Evolutionary conservation across 345 rosid species (phyloP), one percentile per base, ranked within the genome.

Genomic region (Camelina sativa): DNA sequence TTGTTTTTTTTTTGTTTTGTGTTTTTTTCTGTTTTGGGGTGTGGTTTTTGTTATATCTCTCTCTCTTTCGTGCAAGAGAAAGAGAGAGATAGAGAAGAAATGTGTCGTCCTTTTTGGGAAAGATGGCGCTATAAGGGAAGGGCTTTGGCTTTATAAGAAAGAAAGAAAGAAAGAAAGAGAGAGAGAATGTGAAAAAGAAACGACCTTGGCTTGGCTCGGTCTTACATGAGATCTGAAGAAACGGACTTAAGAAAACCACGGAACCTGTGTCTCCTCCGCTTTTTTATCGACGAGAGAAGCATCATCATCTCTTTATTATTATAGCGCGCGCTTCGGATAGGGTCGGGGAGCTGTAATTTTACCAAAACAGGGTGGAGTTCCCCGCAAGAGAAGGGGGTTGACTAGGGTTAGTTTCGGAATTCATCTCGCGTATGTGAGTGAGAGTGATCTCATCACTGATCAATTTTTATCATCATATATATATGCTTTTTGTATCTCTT

Each of bases 41-140:
- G 16, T 41, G 4, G 20, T 12, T 59, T 22, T 67, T 32, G 75
- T 15, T 62, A 64, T 76, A 75, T 76, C 80, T 70, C 80, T 76
- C 80, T 76, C 80, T 76, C 75, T 70, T 71, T 65, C 71, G 66
- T 65, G 75, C 51, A 56, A 76, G 59, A 64, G 71, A 76, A 58
- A 76, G 80, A 64, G 80, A 76, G 80, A 67, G 62, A 75, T 7
- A 52, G 56, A 76, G 37, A 56, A 70, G 61, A 64, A 71, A 70
- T 70, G 80, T 70, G 11, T 43, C 13, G 80, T 76, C 46, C 61
- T 48, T 61, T 61, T 47, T 5, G 58, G 38, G 44, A 53, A 63
- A 62, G 59, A 67, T 23, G 69, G 56, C 25, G 67, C 55, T 30
- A 59, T 3, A 1, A 52, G 19, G 54, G 62, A 61, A 66, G 23